Evolutionary conservation across 108 stramenopile genomes (phyloP).

Genomic region (Cyclotella sp.): DNA sequence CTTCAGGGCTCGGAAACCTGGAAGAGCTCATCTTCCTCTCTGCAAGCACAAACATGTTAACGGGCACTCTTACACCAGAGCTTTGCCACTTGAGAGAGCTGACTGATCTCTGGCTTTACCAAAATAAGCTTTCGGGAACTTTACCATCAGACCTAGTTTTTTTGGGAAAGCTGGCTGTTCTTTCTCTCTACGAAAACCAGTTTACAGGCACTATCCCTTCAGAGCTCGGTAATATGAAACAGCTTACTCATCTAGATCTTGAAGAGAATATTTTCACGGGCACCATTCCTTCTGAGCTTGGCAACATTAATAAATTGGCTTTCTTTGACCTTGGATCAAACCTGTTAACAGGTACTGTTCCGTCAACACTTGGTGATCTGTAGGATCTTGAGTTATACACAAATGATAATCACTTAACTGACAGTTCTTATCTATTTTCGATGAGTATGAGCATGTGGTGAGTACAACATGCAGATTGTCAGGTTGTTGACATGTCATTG

Average conservation of each 20-base stretch:
- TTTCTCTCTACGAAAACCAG: background rate
- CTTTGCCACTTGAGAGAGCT: background rate
- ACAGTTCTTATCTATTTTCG: too few relatives aligned
- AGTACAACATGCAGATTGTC: too few relatives aligned
- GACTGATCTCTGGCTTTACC: background rate
- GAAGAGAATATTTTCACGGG: background rate
- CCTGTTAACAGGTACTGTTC: background rate
- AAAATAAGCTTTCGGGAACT: too few relatives aligned
- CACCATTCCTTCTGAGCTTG: background rate
- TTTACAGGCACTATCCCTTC: background rate
- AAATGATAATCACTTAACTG: conserved; percentile 2
- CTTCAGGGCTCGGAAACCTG: too few relatives aligned
- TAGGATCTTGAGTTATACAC: background rate
- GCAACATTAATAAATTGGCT: background rate
- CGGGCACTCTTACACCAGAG: background rate
- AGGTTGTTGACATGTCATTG: too few relatives aligned
- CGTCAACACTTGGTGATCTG: background rate
- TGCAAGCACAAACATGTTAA: background rate
- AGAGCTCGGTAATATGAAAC: background rate
- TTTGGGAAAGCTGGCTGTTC: too few relatives aligned
- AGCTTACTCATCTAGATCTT: background rate
- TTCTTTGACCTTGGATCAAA: background rate
- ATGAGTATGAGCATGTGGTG: too few relatives aligned
- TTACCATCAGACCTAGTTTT: too few relatives aligned
- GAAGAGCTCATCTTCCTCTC: too few relatives aligned